These are phyloP conservation scores for Rhipidocladum racemiflorum DNA, from an alignment of 176 grass and related monocot genomes.

Conservation along the genomic window DNA sequence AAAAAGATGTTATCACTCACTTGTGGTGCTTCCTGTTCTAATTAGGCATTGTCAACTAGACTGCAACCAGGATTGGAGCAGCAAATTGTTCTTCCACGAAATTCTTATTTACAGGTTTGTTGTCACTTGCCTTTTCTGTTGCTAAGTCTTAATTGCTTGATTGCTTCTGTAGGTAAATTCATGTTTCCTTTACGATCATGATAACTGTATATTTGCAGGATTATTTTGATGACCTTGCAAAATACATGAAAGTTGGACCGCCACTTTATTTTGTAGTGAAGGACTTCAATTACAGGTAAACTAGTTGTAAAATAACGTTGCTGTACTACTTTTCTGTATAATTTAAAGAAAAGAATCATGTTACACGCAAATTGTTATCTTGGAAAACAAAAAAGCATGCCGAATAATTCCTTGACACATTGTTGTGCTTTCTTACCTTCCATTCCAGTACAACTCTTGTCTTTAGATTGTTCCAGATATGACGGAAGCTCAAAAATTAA, in stretches of 20 bases:
- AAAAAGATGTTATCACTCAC: constrained; percentile 1
- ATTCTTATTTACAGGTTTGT: constrained; percentile 95
- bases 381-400: neutral
- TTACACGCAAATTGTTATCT: neutral
- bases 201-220: constrained; percentile 42
- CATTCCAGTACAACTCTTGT: neutral
- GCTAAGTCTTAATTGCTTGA: neutral
- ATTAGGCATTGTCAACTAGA: constrained; percentile 76
- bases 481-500: neutral
- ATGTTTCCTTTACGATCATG: constrained; percentile 20
- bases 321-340: neutral
- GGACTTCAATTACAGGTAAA: constrained; percentile 96
- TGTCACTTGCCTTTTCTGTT: constrained; percentile 13
- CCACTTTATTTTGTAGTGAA: constrained; percentile 97
- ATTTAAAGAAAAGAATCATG: constrained; percentile 1
- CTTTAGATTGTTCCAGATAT: constrained; percentile 2
- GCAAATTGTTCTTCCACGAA: constrained; percentile 72
- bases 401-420: neutral
- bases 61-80: constrained; percentile 95
- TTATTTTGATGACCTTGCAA: constrained; percentile 88
- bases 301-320: neutral
- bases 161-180: neutral
- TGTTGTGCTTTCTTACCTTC: neutral
- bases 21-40: constrained; percentile 6
- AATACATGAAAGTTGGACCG: constrained; percentile 91